Evolutionary conservation across 192 early-diverging fungal species (phyloP).

Genomic region (Podila epicladia): DNA sequence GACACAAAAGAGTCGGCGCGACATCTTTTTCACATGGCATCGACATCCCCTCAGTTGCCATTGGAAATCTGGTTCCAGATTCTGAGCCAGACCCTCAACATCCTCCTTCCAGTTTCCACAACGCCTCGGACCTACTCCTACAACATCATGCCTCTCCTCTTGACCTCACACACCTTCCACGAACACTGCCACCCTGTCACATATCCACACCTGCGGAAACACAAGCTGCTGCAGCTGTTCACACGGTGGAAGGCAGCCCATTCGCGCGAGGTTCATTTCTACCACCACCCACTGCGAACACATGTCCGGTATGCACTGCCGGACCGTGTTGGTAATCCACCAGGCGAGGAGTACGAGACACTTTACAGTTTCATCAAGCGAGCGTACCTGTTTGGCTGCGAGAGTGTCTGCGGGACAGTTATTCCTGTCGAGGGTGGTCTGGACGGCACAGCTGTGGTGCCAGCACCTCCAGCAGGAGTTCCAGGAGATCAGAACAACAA

Average conservation of each 20-base stretch:
- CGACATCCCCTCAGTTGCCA: constrained; percentile 22
- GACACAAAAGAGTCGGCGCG: background rate
- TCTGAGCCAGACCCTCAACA: constrained; percentile 35
- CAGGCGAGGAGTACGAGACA: constrained; percentile 49
- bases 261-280: constrained; percentile 48
- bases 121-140: constrained; percentile 36
- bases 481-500: background rate
- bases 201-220: constrained; percentile 40
- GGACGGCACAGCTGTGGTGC: constrained; percentile 17
- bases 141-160: constrained; percentile 31
- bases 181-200: constrained; percentile 45
- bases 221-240: constrained; percentile 35
- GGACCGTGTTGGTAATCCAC: constrained; percentile 45
- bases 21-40: background rate
- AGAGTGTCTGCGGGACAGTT: constrained; percentile 47
- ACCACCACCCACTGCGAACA: constrained; percentile 35
- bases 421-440: constrained; percentile 48
- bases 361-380: constrained; percentile 49
- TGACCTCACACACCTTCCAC: constrained; percentile 43
- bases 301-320: constrained; percentile 49
- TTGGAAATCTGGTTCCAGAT: constrained; percentile 49
- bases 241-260: constrained; percentile 48
- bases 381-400: constrained; percentile 48
- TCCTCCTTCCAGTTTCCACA: constrained; percentile 30
- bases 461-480: background rate